phyloP scores from a whole-genome alignment of 148 eudicot species.

The Silene uniflora region DNA sequence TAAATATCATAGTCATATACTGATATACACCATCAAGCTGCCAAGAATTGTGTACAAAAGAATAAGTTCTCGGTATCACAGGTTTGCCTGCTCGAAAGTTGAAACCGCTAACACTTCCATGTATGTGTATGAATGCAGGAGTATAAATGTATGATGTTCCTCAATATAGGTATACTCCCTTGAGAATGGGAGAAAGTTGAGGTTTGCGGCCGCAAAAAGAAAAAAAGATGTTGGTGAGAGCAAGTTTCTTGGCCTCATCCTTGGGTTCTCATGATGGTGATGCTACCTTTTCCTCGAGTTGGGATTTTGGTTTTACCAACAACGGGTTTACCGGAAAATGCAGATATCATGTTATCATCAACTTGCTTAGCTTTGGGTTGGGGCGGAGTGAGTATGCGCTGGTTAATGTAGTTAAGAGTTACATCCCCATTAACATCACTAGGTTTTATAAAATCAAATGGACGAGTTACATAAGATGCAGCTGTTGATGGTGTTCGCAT shows the following conservation, averaged over 20 bases:
- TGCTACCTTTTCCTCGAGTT: constrained; percentile 96
- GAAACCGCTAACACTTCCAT: constrained; percentile 1
- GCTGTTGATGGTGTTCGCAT: constrained; percentile 3
- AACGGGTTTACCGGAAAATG: constrained; percentile 89
- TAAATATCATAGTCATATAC: too few species aligned
- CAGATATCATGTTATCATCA: constrained; percentile 59
- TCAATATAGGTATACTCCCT: too few species aligned
- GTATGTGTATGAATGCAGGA: background rate
- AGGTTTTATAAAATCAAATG: constrained; percentile 8
- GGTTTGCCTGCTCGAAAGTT: background rate
- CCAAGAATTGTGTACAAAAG: constrained; percentile 20
- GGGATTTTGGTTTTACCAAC: constrained; percentile 91
- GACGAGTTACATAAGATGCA: background rate
- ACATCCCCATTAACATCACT: background rate
- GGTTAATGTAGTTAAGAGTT: constrained; percentile 11
- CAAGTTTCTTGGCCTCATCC: constrained; percentile 40
- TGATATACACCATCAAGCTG: too few species aligned
- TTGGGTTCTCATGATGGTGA: constrained; percentile 94
- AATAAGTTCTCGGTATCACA: background rate
- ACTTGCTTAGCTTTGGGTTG: constrained; percentile 14
- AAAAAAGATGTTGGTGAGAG: background rate
- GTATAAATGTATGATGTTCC: too few species aligned
- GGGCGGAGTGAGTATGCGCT: background rate
- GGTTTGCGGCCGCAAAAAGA: background rate
- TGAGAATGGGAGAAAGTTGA: background rate